Conservation (phyloP, 352 stramenopile genomes). For the Pythium insidiosum region DNA sequence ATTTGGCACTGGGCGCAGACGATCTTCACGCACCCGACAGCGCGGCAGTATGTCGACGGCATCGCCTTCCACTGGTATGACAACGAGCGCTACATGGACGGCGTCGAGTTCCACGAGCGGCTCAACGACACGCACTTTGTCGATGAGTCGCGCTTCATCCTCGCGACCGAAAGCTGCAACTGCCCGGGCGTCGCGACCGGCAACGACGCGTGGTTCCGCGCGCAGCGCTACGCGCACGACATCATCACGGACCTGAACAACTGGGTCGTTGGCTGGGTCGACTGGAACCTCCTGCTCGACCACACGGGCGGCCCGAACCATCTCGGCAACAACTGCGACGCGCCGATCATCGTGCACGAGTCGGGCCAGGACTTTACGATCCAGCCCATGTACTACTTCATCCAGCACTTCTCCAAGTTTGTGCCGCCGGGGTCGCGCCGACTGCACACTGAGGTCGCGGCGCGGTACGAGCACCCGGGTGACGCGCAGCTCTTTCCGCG, state of each 20-base stretch:
- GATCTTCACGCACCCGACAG: constrained; percentile 60
- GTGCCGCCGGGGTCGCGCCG: constrained; percentile 67
- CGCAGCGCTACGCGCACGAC: constrained; percentile 83
- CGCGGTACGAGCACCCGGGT: constrained; percentile 40
- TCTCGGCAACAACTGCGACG: constrained; percentile 67
- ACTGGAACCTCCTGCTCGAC: constrained; percentile 91
- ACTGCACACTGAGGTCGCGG: constrained; percentile 42
- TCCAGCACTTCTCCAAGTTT: constrained; percentile 88
- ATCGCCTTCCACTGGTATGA: constrained; percentile 90
- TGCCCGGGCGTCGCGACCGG: constrained; percentile 56
- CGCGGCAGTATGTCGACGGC: constrained; percentile 76
- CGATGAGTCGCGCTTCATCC: constrained; percentile 47
- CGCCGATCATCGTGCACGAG: constrained; percentile 72
- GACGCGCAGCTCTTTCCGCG: constrained; percentile 49
- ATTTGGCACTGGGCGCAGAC: constrained; percentile 61
- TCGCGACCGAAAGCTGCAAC: constrained; percentile 72
- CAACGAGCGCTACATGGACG: constrained; percentile 54
- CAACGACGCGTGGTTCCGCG: constrained; percentile 70
- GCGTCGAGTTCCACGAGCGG: constrained; percentile 57
- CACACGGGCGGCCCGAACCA: constrained; percentile 87
- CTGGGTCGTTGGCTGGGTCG: constrained; percentile 82
- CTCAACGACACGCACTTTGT: constrained; percentile 72
- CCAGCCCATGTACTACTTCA: constrained; percentile 89
- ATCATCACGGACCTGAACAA: constrained; percentile 90
- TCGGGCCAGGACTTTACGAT: constrained; percentile 58